Base-by-base conservation (phyloP, 306 rosid species). In the Cyclanthera cordifolia region DNA sequence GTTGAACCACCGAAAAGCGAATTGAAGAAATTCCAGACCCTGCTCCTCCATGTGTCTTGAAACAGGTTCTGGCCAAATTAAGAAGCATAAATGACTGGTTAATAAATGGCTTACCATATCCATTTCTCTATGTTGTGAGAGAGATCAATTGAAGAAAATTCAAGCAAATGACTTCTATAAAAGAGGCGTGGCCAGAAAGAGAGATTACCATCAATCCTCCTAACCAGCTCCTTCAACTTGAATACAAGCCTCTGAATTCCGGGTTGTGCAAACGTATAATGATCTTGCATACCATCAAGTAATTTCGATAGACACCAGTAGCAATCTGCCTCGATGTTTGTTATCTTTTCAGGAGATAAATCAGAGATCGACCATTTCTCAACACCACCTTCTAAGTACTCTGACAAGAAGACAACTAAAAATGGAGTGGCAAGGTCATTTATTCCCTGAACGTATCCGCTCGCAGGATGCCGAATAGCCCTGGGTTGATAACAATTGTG, bases 361-460 rank as follows among this genome's bases (percentile, higher is more conserved):
- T 84, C 82, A 24, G 90, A 78, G 75, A 92, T 79, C 4, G 82
- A 82, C 97, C 97, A 89, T 72, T 63, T 81, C 58, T 89, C 92
- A 61, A 84, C 81, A 71, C 81, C 78, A 74, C 97, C 97, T 69
- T 87, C 82, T 58, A 92, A 74, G 82, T 82, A 67, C 73, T 92
- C 97, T 74, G 97, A 85, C 80, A 92, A 79, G 84, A 92, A 89
- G 75, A 87, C 96, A 76, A 92, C 92, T 61, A 92, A 75, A 85
- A 92, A 92, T 11, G 97, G 97, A 16, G 97, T 89, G 53, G 76
- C 96, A 60, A 92, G 96, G 76, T 92, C 97, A 76, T 92, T 92
- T 89, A 92, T 92, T 77, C 97, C 97, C 88, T 89, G 97, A 71
- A 92, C 97, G 70, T 92, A 92, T 79, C 97, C 97, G 82, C 97